Base-by-base conservation (phyloP, 345 rosid species). In the Hypericum androsaemum region DNA sequence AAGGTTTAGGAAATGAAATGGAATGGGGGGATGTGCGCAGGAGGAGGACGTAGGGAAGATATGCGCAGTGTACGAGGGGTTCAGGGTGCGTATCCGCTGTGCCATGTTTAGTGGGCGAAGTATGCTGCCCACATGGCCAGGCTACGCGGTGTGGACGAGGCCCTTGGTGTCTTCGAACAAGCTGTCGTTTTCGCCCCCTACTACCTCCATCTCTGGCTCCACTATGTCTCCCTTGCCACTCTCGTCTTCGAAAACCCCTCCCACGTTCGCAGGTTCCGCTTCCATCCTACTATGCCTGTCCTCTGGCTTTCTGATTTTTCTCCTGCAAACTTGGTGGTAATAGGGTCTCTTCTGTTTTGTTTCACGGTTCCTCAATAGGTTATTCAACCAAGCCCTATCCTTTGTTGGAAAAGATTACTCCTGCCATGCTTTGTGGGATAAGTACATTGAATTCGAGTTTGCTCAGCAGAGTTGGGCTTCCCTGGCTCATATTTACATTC, bases 31-130 rank as follows among this genome's bases (percentile, higher is more conserved):
- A n/a, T 10, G 12, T 10, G 14, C 57, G 76, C 81, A 89, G 97
- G 94, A 89, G 97, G 94, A 81, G 65, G 80, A 80, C 43, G 13
- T 67, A 47, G 73, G 74, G n/a, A n/a, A n/a, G n/a, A n/a, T n/a
- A n/a, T n/a, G n/a, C n/a, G n/a, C n/a, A n/a, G n/a, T n/a, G n/a
- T n/a, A n/a, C n/a, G n/a, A n/a, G n/a, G n/a, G n/a, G n/a, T 89
- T 83, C 70, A 86, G 74, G 66, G 80, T 12, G 77, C 77, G 69
- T 86, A 78, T 64, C 97, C 97, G 3, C 57, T 89, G 67, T 89
- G 95, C 74, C 68, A 78, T 69, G 94, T 87, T 59, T 89, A 80
- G 65, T 89, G 97, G 97, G 80, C 69, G 76, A 89, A 64, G 74
- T 84, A 82, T 71, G 85, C 84, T 55, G 69, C 68, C 66, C 94